Evolutionary conservation across 495 filamentous ascomycete species (phyloP), one percentile per base, ranked within the genome.

Genomic region (Trichoderma parareesei): DNA sequence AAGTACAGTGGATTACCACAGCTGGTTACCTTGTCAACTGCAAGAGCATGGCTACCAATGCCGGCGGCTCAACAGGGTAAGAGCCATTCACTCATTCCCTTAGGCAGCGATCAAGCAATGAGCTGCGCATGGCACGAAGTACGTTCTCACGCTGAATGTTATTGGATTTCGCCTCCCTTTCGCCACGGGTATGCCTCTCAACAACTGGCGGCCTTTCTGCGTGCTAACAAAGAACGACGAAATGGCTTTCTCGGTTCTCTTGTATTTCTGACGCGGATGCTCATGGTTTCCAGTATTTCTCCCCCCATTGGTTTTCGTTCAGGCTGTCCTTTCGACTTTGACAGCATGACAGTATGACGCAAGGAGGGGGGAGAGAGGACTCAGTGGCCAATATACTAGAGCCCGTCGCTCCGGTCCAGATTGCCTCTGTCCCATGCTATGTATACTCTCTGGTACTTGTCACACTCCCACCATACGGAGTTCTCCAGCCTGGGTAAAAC

Each of bases 1-100:
- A 6, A 57, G 53, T 35, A 57, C 33, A n/a, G 27, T 14, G 53
- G 1, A 27, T 11, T 57, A 41, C 40, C 11, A 33, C 33, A 35
- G 53, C 53, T 57, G 53, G 53, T 14, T 16, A 14, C 40, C 27
- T 41, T 41, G 6, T 37, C 5, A 9, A 57, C 53, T 57, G 53
- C 53, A 57, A 57, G 20, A 10, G 35, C 37, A 27, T 37, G 53
- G 33, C 53, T 33, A 57, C 53, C 10, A 57, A 57, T 57, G 53
- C 53, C 53, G 53, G 11, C 27, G 14, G 53, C 53, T 57, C 53
- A 57, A 57, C 53, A 57, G 20, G 53, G 53, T 57, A 57, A 57
- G 27, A 57, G 53, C 49, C 11, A 41, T 35, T 37, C 33, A 57
- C 13, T 37, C 10, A 57, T 5, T 57, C 53, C 53, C 11, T 57